A percentile compares a stretch with the other conserved stretches of the same genome.
These are phyloP conservation scores for Prunus campanulata DNA, from an alignment of 306 rosid species.

Conservation along the genomic window DNA sequence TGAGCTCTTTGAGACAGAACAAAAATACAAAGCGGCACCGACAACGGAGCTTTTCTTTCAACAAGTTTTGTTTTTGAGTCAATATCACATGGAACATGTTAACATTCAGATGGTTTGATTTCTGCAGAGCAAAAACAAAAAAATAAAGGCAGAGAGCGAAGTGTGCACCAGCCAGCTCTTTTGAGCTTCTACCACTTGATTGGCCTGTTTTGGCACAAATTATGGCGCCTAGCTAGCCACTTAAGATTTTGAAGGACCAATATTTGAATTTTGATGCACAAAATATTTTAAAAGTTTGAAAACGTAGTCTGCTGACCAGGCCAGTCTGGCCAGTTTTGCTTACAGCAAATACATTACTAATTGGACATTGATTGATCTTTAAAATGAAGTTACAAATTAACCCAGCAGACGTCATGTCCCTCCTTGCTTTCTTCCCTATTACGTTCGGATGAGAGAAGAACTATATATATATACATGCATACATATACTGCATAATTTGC, in stretches of 20 bases:
- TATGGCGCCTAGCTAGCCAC: not conserved
- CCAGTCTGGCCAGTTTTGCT: not conserved
- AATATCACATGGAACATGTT: not conserved
- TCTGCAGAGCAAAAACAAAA: not conserved
- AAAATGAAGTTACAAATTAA: not conserved
- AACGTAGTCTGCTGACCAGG: not conserved
- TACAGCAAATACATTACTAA: not conserved
- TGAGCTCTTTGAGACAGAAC: not conserved
- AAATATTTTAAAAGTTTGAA: not conserved
- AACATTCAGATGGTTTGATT: not conserved
- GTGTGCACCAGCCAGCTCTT: not conserved
- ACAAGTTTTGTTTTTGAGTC: not conserved
- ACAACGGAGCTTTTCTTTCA: not conserved
- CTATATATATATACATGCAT: too few species aligned
- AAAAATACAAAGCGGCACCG: slow-evolving; percentile 5
- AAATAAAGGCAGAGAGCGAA: not conserved
- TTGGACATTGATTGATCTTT: not conserved
- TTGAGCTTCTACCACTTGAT: not conserved
- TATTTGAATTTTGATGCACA: not conserved
- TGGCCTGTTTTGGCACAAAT: not conserved
- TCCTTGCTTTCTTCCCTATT: too few species aligned
- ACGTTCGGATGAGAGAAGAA: too few species aligned
- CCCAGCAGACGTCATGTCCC: too few species aligned
- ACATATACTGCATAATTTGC: not conserved
- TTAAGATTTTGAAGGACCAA: not conserved